Evolutionary conservation across 1,284 basidiomycete genomes (phyloP).

Genomic region (Trametes sp.): DNA sequence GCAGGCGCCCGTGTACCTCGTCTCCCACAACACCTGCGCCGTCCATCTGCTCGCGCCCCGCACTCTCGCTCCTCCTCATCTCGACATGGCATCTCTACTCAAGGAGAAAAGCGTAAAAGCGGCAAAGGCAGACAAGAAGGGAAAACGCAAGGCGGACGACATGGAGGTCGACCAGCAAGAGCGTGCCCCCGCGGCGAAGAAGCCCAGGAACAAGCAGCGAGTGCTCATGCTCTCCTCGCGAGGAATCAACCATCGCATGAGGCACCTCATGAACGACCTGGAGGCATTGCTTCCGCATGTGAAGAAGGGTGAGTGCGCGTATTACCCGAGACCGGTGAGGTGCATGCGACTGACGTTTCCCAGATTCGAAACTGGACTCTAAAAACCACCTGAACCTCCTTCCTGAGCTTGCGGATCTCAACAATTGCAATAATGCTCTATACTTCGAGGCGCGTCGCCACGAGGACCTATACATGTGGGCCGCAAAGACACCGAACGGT

Average conservation of each 20-base stretch:
- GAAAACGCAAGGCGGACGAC: slow-evolving; percentile 71
- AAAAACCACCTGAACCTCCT: slow-evolving; percentile 95
- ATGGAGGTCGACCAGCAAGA: slow-evolving; percentile 55
- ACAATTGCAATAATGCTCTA: slow-evolving; percentile 97
- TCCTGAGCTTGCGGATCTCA: slow-evolving; percentile 96
- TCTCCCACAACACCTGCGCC: neutral
- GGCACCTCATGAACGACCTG: slow-evolving; percentile 96
- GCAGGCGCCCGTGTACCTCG: slow-evolving; percentile 14
- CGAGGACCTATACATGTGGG: slow-evolving; percentile 98
- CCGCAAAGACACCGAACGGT: slow-evolving; percentile 96
- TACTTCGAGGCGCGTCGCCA: slow-evolving; percentile 98
- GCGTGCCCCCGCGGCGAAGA: slow-evolving; percentile 52
- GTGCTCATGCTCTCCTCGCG: slow-evolving; percentile 94
- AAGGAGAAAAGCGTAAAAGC: slow-evolving; percentile 70
- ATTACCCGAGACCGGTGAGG: no score
- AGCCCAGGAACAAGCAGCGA: slow-evolving; percentile 82
- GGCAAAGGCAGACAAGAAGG: slow-evolving; percentile 53
- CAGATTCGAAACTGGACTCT: slow-evolving; percentile 96
- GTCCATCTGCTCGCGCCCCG: neutral
- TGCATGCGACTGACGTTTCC: neutral
- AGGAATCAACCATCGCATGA: slow-evolving; percentile 95
- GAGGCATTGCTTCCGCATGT: slow-evolving; percentile 92
- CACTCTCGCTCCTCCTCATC: neutral
- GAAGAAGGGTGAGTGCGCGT: slow-evolving; percentile 83
- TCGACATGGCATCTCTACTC: slow-evolving; percentile 69